A percentile compares a stretch with the other conserved stretches of the same genome.
phyloP scores from a whole-genome alignment of 768 basidiomycete species.

The Plicaturopsis crispa region DNA sequence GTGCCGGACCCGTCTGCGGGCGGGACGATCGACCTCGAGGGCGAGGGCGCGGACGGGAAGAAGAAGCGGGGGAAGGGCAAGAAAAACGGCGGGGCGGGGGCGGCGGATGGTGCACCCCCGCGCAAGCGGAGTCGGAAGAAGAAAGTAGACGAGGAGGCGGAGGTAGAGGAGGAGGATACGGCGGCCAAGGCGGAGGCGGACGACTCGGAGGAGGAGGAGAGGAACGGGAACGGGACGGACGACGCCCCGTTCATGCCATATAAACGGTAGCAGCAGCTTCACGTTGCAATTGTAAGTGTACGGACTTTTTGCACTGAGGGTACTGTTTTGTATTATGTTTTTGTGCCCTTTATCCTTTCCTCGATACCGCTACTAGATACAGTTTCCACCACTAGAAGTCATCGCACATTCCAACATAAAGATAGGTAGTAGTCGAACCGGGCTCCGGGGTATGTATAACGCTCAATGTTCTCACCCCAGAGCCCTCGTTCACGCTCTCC shows the following conservation, averaged over 20 bases:
- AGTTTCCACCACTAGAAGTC: no score
- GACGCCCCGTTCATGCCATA: no score
- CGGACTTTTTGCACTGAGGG: no score
- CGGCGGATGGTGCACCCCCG: slow-evolving; percentile 28
- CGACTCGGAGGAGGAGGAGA: slow-evolving; percentile 28
- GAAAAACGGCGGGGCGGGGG: slow-evolving; percentile 29
- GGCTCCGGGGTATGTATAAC: no score
- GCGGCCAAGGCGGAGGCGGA: slow-evolving; percentile 26
- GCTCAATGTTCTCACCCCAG: slow-evolving; percentile 1
- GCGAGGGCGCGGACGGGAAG: slow-evolving; percentile 42
- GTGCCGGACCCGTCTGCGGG: slow-evolving; percentile 86
- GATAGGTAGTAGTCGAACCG: no score
- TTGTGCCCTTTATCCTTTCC: no score
- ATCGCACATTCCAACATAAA: no score
- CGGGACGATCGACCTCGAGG: slow-evolving; percentile 67
- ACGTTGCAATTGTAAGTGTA: no score
- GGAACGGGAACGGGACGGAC: slow-evolving; percentile 2
- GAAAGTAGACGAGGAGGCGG: slow-evolving; percentile 30
- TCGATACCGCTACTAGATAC: no score
- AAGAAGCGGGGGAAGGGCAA: slow-evolving; percentile 57
- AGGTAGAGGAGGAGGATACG: slow-evolving; percentile 22
- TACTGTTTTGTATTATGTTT: no score
- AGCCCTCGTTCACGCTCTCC: slow-evolving; percentile 4
- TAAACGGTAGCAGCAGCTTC: no score
- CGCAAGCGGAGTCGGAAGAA: slow-evolving; percentile 47